phyloP scores from a whole-genome alignment of 805 yeast species.

The Metschnikowia lachancei region DNA sequence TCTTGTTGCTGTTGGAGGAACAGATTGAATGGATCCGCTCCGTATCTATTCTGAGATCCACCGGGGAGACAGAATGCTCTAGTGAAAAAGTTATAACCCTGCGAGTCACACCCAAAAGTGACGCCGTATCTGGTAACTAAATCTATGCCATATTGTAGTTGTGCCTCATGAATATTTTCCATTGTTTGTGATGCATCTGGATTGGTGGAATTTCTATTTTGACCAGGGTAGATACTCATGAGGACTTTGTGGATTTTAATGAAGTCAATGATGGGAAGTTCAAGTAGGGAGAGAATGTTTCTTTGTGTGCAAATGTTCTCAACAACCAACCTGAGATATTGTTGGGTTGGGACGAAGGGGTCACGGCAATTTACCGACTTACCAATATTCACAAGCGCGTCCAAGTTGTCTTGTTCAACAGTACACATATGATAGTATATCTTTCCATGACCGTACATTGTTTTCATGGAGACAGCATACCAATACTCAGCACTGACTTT shows the following conservation, averaged over 20 bases:
- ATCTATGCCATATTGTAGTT: constrained; percentile 53
- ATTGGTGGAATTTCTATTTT: neutral
- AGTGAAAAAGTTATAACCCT: constrained; percentile 61
- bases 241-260: constrained; percentile 67
- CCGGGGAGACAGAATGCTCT: constrained; percentile 36
- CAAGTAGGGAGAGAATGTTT: constrained; percentile 55
- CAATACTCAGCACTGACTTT: constrained; percentile 77
- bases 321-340: constrained; percentile 71
- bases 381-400: constrained; percentile 76
- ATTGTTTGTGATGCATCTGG: constrained; percentile 13
- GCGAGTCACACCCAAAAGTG: constrained; percentile 65
- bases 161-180: constrained; percentile 40
- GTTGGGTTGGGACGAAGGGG: constrained; percentile 80
- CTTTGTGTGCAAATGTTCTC: constrained; percentile 73
- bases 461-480: constrained; percentile 71
- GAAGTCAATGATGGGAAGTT: constrained; percentile 58
- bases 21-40: constrained; percentile 19
- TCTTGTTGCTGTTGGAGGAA: constrained; percentile 31
- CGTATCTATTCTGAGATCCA: constrained; percentile 30
- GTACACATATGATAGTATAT: constrained; percentile 85
- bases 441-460: constrained; percentile 81
- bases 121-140: constrained; percentile 63
- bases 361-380: constrained; percentile 77
- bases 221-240: constrained; percentile 44
- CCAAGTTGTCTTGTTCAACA: constrained; percentile 72